phyloP scores from a whole-genome alignment of 768 basidiomycete genomes.

The Collybia sordida region DNA sequence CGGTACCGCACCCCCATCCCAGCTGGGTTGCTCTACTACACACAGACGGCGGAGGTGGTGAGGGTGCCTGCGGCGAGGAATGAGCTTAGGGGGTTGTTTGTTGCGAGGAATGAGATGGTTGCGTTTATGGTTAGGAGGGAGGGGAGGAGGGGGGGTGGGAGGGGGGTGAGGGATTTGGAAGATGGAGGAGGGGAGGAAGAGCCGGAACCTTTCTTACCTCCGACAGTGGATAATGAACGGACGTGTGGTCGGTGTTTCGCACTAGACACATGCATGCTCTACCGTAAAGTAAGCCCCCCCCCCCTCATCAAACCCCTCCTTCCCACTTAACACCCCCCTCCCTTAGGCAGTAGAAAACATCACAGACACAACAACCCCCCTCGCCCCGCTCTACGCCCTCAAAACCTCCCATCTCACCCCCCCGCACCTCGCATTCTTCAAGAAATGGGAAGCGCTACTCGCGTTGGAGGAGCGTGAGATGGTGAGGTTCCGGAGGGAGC shows the following conservation, averaged over 20 bases:
- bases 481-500: slow-evolving; percentile 80
- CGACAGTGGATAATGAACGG: slow-evolving; percentile 80
- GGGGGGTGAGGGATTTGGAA: slow-evolving; percentile 6
- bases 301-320: not conserved
- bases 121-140: slow-evolving; percentile 66
- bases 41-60: slow-evolving; percentile 85
- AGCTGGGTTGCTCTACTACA: slow-evolving; percentile 90
- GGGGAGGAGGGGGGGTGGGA: slow-evolving; percentile 12
- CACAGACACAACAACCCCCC: slow-evolving; percentile 48
- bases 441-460: slow-evolving; percentile 86
- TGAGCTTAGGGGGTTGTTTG: slow-evolving; percentile 81
- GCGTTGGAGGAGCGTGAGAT: slow-evolving; percentile 86
- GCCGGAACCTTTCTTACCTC: slow-evolving; percentile 70
- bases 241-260: slow-evolving; percentile 81
- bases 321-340: slow-evolving; percentile 6
- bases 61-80: slow-evolving; percentile 79
- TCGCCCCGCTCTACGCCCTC: slow-evolving; percentile 66
- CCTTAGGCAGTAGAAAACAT: slow-evolving; percentile 69
- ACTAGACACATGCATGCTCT: slow-evolving; percentile 90
- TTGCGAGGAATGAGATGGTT: slow-evolving; percentile 82
- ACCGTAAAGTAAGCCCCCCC: slow-evolving; percentile 62
- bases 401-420: slow-evolving; percentile 82
- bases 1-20: slow-evolving; percentile 83
- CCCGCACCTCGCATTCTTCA: slow-evolving; percentile 75
- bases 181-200: slow-evolving; percentile 11